Base-by-base conservation (phyloP, 257 asterid genomes). In the Fraxinus cuspidata region DNA sequence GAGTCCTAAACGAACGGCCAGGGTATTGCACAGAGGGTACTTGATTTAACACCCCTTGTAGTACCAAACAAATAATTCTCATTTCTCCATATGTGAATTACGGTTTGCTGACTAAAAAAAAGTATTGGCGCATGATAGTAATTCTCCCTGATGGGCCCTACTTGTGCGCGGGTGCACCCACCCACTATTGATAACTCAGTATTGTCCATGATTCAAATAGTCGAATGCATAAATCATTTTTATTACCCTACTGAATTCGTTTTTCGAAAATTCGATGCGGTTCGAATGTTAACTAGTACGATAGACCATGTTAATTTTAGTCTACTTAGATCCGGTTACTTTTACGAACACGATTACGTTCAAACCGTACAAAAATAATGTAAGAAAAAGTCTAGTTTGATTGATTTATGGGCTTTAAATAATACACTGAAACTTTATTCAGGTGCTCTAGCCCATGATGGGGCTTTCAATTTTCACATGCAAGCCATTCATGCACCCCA, bases 401-500 rank as follows among this genome's bases (percentile, higher is more conserved):
- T 63, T 63, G 69, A 25, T 63, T 60, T 25, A 63, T 3, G 69
- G 69, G 27, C 6, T 63, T 23, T 15, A 25, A 25, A 25, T 25
- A 63, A 63, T 56, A 25, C 11, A 63, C 2, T 0, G 19, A 23
- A 63, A 63, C 69, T 82, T 85, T 75, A 74, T 80, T 86, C 89
- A 85, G 91, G 90, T 90, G 92, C 77, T 85, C 76, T 76, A 67
- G 60, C 44, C 72, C 82, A 83, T 87, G 88, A 85, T 83, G 90
- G 85, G 86, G 78, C 72, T 78, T 84, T 86, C 85, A 82, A 70
- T 29, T 80, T 81, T 85, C 88, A 71, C 78, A 73, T 86, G 87
- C 78, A 70, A 78, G 84, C 89, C 90, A 85, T 90, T 83, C 79
- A 23, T 91, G 94, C 90, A 83, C 86, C 94, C 86, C 91, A 87